Evolutionary conservation across 1,284 basidiomycete genomes (phyloP).

Genomic region (Cryptococcus wingfieldii): DNA sequence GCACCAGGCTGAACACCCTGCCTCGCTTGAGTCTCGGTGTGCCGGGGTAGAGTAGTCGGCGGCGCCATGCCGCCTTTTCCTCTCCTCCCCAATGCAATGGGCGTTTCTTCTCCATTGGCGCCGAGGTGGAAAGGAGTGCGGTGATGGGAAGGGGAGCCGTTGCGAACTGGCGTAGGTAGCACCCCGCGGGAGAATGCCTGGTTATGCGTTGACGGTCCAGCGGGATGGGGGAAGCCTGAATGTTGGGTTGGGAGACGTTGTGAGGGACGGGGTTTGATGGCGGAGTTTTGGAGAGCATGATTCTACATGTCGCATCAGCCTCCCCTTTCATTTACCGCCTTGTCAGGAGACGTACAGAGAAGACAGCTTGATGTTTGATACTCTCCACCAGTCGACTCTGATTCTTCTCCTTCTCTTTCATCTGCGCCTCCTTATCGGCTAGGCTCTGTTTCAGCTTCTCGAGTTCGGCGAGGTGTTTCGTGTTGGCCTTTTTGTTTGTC

Average conservation of each 20-base stretch:
- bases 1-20: no score
- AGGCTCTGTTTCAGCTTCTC: conserved; percentile 23
- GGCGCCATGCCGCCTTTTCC: no score
- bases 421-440: conserved; percentile 28
- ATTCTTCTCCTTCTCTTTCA: conserved; percentile 31
- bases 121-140: no score
- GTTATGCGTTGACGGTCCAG: not conserved
- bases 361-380: conserved; percentile 41
- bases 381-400: conserved; percentile 31
- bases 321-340: not conserved
- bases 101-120: no score
- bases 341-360: conserved; percentile 27
- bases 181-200: not conserved
- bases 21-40: no score
- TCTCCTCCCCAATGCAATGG: no score
- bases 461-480: conserved; percentile 12
- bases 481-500: conserved; percentile 13
- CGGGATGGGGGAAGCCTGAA: not conserved
- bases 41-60: no score
- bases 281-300: conserved; percentile 24
- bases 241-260: conserved; percentile 7
- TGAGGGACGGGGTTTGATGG: conserved; percentile 16
- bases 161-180: conserved; percentile 14
- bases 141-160: conserved; percentile 19
- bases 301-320: conserved; percentile 11